Evolutionary conservation across 306 rosid species (phyloP).

Genomic region (Quercus gilva): DNA sequence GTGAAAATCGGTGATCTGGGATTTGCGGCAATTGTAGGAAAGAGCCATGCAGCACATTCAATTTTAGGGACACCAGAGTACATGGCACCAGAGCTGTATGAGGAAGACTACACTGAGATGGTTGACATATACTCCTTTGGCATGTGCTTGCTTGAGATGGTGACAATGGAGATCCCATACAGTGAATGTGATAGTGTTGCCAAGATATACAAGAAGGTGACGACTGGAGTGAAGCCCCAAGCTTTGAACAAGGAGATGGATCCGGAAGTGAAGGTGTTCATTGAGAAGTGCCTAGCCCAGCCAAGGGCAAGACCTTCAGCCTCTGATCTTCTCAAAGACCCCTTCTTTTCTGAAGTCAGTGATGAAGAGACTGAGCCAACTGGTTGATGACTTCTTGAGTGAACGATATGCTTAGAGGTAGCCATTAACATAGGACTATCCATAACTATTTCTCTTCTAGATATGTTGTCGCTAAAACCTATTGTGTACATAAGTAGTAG

Average conservation of each 20-base stretch:
- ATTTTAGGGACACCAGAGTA: slow-evolving; percentile 87
- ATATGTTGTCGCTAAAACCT: slow-evolving; percentile 9
- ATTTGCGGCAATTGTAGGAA: slow-evolving; percentile 82
- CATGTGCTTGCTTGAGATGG: slow-evolving; percentile 96
- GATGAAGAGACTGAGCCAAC: slow-evolving; percentile 34
- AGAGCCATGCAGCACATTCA: slow-evolving; percentile 81
- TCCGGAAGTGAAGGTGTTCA: slow-evolving; percentile 66
- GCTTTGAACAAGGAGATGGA: slow-evolving; percentile 57
- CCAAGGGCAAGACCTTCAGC: slow-evolving; percentile 95
- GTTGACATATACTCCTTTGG: slow-evolving; percentile 95
- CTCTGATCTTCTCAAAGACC: slow-evolving; percentile 72
- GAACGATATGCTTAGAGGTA: background rate
- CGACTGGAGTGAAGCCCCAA: slow-evolving; percentile 66
- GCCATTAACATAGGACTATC: background rate
- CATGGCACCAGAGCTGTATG: slow-evolving; percentile 95
- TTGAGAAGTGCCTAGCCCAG: slow-evolving; percentile 76
- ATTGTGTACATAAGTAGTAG: background rate
- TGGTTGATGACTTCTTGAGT: slow-evolving; percentile 18
- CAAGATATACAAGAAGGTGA: slow-evolving; percentile 85
- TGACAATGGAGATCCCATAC: slow-evolving; percentile 85
- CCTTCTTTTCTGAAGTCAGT: slow-evolving; percentile 67
- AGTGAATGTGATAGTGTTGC: slow-evolving; percentile 82
- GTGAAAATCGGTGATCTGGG: slow-evolving; percentile 93
- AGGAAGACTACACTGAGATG: slow-evolving; percentile 95
- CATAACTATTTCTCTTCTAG: slow-evolving; percentile 5